A percentile compares a stretch with the other conserved stretches of the same genome.
Conservation (phyloP, 2,329 filamentous ascomycete genomes). For the Aaosphaeria pasadenensis region DNA sequence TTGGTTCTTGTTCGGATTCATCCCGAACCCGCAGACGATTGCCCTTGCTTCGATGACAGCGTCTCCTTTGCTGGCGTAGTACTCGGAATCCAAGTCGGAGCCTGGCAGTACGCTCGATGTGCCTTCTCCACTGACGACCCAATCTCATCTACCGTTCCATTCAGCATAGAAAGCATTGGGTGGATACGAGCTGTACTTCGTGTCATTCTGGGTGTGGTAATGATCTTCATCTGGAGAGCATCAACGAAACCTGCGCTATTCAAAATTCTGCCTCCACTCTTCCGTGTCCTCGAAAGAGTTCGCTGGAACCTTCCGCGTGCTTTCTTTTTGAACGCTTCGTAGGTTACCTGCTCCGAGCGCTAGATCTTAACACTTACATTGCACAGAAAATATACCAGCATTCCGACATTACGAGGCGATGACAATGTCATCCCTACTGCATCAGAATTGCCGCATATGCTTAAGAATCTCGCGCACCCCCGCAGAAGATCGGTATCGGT, state of each 20-base stretch:
- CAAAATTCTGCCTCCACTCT: slow-evolving; percentile 75
- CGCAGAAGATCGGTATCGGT: slow-evolving; percentile 81
- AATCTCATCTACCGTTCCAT: slow-evolving; percentile 60
- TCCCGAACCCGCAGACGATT: slow-evolving; percentile 94
- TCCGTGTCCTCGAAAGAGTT: slow-evolving; percentile 76
- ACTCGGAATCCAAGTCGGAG: slow-evolving; percentile 77
- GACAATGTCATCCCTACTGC: slow-evolving; percentile 89
- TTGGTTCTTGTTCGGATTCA: slow-evolving; percentile 81
- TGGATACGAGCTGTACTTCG: slow-evolving; percentile 62
- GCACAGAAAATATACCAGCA: slow-evolving; percentile 71
- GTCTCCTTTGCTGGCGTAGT: slow-evolving; percentile 89
- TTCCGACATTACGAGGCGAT: slow-evolving; percentile 69
- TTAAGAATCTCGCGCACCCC: slow-evolving; percentile 78
- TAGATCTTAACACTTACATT: neutral
- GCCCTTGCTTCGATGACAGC: slow-evolving; percentile 94
- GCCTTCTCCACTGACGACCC: slow-evolving; percentile 51
- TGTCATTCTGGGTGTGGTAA: slow-evolving; percentile 73
- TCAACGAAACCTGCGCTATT: slow-evolving; percentile 82
- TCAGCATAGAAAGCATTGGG: slow-evolving; percentile 65
- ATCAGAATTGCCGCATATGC: slow-evolving; percentile 79
- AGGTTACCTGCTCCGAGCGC: slow-evolving; percentile 17
- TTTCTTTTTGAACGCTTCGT: slow-evolving; percentile 87
- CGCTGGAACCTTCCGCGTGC: slow-evolving; percentile 79
- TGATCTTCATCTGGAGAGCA: slow-evolving; percentile 88
- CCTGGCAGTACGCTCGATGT: slow-evolving; percentile 74